These are phyloP conservation scores for Aspergillus uvarum DNA, from an alignment of 2,329 filamentous ascomycete genomes.

Conservation along the genomic window DNA sequence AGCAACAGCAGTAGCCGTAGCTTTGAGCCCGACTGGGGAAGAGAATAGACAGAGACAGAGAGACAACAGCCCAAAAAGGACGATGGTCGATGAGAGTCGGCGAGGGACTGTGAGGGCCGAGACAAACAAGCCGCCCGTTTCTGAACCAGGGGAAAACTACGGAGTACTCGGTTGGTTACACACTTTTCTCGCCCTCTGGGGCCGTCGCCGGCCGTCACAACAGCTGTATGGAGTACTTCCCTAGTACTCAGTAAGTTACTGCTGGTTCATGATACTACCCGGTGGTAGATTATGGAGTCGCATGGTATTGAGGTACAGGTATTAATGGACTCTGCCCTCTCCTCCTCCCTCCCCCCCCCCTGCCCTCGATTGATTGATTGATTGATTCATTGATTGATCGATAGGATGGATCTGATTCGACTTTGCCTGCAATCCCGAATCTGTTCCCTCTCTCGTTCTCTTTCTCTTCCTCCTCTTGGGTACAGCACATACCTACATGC, in stretches of 20 bases:
- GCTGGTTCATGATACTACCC: background rate
- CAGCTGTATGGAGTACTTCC: constrained; percentile 3
- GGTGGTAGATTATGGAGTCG: background rate
- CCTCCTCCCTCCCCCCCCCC: background rate
- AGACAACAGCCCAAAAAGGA: constrained; percentile 13
- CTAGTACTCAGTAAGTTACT: background rate
- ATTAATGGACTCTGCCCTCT: background rate
- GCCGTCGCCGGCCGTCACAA: constrained; percentile 19
- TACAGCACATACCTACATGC: constrained; percentile 7
- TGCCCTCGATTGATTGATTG: background rate
- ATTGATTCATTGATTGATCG: background rate
- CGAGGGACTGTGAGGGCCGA: constrained; percentile 21
- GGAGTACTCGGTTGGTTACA: constrained; percentile 18
- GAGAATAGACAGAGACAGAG: background rate
- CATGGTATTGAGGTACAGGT: background rate
- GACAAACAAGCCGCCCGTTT: constrained; percentile 21
- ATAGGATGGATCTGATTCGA: background rate
- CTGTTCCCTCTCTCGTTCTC: background rate
- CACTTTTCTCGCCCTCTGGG: constrained; percentile 5
- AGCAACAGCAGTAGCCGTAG: background rate
- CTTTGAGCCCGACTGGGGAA: background rate
- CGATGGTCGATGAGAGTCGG: constrained; percentile 7
- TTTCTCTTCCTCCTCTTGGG: background rate
- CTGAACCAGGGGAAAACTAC: constrained; percentile 13
- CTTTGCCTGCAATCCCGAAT: constrained; percentile 8